Base-by-base conservation (phyloP, 768 basidiomycete species). In the Leccinum subtestaceum region DNA sequence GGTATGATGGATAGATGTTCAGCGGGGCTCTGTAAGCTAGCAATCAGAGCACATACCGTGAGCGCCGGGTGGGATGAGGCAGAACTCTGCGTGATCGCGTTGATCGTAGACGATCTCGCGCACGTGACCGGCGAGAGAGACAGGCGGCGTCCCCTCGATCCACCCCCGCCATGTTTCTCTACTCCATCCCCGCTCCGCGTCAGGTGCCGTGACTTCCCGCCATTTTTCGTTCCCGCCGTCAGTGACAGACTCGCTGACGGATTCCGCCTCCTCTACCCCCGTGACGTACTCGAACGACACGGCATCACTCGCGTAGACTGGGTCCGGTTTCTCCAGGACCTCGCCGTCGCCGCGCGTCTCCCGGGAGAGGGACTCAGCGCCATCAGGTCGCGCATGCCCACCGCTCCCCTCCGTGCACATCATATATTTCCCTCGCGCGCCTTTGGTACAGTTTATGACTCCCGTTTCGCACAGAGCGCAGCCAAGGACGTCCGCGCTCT, bases 81-180 rank as follows among this genome's bases (percentile, higher is more conserved):
- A 63, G 36, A 74, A 72, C 7, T 51, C 51, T 5, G 66, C 64
- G 19, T 63, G 57, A 38, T 73, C 65, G 11, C 71, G 71, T 15
- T 58, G 55, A 57, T 72, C 71, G 21, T 72, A 74, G 36, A 74
- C 64, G 4, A 72, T 53, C 46, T 71, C 67, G 25, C 62, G 65
- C 15, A 72, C 69, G 11, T 65, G 58, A n/a, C 59, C 1, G 21
- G 72, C 61, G 9, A 72, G 62, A 27, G 63, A 31, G 38, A 21
- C 4, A 61, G 72, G 10, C 63, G 60, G 3, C 43, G 43, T 19
- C 71, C 71, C 9, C 67, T 72, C 2, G 71, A 72, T 45, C 72
- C 71, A 52, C 72, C 72, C 8, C 71, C 71, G 1, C 38, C 50
- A 49, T 72, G 71, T 40, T 72, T 72, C 53, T 72, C 71, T 15